Conservation (phyloP, 352 stramenopile genomes). For the Globisporangium polare region DNA sequence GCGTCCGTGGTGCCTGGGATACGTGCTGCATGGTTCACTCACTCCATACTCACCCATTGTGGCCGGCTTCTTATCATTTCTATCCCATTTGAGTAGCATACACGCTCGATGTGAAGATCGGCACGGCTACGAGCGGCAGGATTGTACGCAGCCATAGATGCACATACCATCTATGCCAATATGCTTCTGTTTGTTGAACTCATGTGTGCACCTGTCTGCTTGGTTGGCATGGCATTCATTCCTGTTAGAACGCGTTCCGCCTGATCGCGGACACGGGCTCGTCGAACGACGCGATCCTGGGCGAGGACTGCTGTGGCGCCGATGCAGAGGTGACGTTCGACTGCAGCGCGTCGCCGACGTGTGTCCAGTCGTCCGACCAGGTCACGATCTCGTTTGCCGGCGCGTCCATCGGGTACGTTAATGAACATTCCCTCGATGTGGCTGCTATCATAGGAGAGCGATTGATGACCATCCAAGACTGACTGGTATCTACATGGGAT, state of each 20-base stretch:
- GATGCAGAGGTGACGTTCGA: conserved; percentile 50
- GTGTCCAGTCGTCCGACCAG: conserved; percentile 18
- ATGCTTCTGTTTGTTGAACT: background rate
- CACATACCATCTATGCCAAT: background rate
- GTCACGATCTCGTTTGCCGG: conserved; percentile 53
- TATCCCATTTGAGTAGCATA: conserved; percentile 24
- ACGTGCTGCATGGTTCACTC: background rate
- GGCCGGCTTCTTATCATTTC: background rate
- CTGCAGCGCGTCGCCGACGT: conserved; percentile 66
- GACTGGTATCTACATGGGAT: background rate
- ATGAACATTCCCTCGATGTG: background rate
- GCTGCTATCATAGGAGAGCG: background rate
- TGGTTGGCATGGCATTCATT: background rate
- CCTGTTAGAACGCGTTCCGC: conserved; percentile 56
- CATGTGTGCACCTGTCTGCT: background rate
- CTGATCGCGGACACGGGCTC: conserved; percentile 82
- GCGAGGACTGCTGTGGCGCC: conserved; percentile 49
- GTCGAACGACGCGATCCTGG: conserved; percentile 75
- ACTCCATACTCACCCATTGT: background rate
- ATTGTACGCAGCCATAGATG: conserved; percentile 13
- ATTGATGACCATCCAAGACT: background rate
- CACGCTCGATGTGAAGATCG: conserved; percentile 27
- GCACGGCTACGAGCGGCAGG: conserved; percentile 15
- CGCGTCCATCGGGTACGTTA: conserved; percentile 56
- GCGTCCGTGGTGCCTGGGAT: background rate